Evolutionary conservation across 345 rosid genomes (phyloP).

Genomic region (Firmiana major): DNA sequence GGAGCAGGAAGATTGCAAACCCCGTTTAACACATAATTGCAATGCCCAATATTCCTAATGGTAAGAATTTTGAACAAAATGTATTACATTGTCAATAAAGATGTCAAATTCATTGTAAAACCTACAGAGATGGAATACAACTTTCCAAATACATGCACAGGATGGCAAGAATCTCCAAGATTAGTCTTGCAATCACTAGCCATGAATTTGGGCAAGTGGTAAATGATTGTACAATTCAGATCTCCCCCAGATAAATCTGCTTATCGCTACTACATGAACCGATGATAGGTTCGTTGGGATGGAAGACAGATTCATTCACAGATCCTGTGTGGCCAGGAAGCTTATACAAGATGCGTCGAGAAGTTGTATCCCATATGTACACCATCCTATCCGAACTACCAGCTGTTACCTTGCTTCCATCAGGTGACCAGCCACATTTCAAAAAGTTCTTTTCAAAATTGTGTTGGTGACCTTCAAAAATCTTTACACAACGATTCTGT

Average conservation of each 20-base stretch:
- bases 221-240: constrained; percentile 32
- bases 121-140: constrained; percentile 8
- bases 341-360: constrained; percentile 79
- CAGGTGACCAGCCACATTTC: constrained; percentile 92
- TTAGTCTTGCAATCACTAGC: neutral
- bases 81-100: neutral
- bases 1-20: neutral
- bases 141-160: neutral
- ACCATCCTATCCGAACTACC: constrained; percentile 98
- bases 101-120: constrained; percentile 2
- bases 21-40: neutral
- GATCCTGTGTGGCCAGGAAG: constrained; percentile 96
- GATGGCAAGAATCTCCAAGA: neutral
- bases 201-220: neutral
- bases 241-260: constrained; percentile 88
- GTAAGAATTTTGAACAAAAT: neutral
- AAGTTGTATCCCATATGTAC: constrained; percentile 92
- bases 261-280: constrained; percentile 98
- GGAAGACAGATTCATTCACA: constrained; percentile 82
- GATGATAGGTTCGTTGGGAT: constrained; percentile 79
- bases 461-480: constrained; percentile 93
- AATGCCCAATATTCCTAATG: neutral
- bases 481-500: constrained; percentile 90
- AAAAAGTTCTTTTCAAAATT: constrained; percentile 89
- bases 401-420: constrained; percentile 93